Evolutionary conservation across 495 filamentous ascomycete genomes (phyloP), one percentile per base, ranked within the genome.

Genomic region (Clohesyomyces aquaticus): DNA sequence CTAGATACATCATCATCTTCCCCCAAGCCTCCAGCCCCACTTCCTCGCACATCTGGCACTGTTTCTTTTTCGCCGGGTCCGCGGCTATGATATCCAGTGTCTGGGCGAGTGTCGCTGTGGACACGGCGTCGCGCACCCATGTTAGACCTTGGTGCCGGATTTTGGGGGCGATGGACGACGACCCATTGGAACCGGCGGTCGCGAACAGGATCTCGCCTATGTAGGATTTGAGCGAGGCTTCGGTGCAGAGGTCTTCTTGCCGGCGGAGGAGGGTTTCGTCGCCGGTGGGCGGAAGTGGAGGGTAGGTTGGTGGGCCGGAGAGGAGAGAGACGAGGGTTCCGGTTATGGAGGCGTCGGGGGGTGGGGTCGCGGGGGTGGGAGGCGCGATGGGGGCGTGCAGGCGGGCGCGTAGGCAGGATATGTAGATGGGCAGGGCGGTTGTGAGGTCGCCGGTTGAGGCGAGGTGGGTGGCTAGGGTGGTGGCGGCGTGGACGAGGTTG

Each of bases 121-220:
- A 89, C 53, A 92, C 89, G 27, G 88, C 89, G 60, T 93, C 88
- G 55, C 90, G 85, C 11, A 88, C 94, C 92, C 93, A 96, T 55
- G 83, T 82, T 9, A 97, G 80, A 0, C 91, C 92, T 55, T 86
- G 82, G 45, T 88, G 83, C 29, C 80, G 79, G n/a, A n/a, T n/a
- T 38, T 72, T 69, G 26, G 73, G 65, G 6, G 52, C 38, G 3
- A 55, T 56, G 1, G n/a, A n/a, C n/a, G n/a, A n/a, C n/a, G n/a
- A n/a, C n/a, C n/a, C n/a, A n/a, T n/a, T n/a, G n/a, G 54, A 41
- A 3, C 74, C 77, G 12, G 81, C 79, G 8, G 82, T 82, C 1
- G 91, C 83, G 77, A 88, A 98, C 49, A 98, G 75, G 63, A 98
- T 92, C 78, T 98, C 94, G 56, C 93, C 95, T 59, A 98, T 91